A percentile compares a stretch with the other conserved stretches of the same genome.
Conservation (phyloP, 2,329 filamentous ascomycete species). For the Mollisiaceae sp. region DNA sequence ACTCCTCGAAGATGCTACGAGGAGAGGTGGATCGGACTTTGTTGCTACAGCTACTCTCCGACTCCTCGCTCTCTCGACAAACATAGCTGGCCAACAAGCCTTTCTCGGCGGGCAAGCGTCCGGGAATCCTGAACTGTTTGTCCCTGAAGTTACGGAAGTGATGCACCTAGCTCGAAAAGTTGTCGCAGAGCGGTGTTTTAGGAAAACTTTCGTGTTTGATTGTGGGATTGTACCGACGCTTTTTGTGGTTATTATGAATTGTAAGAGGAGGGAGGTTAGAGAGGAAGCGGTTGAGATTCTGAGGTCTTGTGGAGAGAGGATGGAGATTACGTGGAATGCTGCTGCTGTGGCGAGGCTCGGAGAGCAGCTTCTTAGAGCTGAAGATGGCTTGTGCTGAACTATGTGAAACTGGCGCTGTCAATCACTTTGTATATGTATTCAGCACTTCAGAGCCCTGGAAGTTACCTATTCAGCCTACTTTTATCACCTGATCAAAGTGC, state of each 20-base stretch:
- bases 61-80: slow-evolving; percentile 21
- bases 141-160: slow-evolving; percentile 27
- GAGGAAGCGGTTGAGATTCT: slow-evolving; percentile 32
- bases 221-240: slow-evolving; percentile 32
- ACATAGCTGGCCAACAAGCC: slow-evolving; percentile 24
- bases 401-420: too few relatives aligned
- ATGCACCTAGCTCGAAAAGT: slow-evolving; percentile 24
- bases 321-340: slow-evolving; percentile 34
- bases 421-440: too few relatives aligned
- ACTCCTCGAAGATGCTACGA: slow-evolving; percentile 19
- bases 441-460: too few relatives aligned
- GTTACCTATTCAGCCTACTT: too few relatives aligned
- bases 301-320: slow-evolving; percentile 23
- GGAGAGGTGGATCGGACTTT: slow-evolving; percentile 20
- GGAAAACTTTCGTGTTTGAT: slow-evolving; percentile 34
- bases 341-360: slow-evolving; percentile 26
- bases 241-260: slow-evolving; percentile 29
- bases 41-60: slow-evolving; percentile 30
- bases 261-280: slow-evolving; percentile 22
- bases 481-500: too few relatives aligned
- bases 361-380: slow-evolving; percentile 10
- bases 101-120: slow-evolving; percentile 10
- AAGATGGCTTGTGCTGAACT: not conserved
- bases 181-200: slow-evolving; percentile 24
- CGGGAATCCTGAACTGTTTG: slow-evolving; percentile 12